Conservation (phyloP, 148 eudicot species). For the Simmondsia chinensis region DNA sequence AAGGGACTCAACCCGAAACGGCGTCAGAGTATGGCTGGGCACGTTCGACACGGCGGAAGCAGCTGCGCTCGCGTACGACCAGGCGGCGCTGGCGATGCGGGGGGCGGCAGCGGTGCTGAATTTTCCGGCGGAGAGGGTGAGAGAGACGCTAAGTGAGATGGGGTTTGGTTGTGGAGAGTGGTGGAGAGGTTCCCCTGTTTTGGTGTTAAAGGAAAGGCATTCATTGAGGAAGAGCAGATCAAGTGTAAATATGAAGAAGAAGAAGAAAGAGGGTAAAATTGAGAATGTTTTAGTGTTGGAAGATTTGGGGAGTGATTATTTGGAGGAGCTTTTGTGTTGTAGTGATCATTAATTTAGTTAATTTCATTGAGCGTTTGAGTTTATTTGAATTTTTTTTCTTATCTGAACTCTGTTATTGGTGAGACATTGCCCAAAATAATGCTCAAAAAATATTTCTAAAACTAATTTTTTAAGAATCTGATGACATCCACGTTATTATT, state of each 20-base stretch:
- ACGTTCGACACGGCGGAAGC: conserved; percentile 70
- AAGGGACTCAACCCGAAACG: conserved; percentile 69
- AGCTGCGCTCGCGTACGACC: conserved; percentile 70
- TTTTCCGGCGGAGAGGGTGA: conserved; percentile 52
- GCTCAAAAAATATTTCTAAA: too few relatives aligned
- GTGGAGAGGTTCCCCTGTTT: conserved; percentile 50
- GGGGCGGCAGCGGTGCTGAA: conserved; percentile 47
- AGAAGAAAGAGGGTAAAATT: conserved; percentile 3
- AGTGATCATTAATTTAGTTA: too few relatives aligned
- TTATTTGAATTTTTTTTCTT: too few relatives aligned
- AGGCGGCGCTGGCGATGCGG: conserved; percentile 59
- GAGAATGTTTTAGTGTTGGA: conserved; percentile 56
- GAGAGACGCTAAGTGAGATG: conserved; percentile 47
- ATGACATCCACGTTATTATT: too few relatives aligned
- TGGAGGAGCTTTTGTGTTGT: conserved; percentile 62
- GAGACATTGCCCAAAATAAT: too few relatives aligned
- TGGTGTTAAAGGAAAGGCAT: conserved; percentile 53
- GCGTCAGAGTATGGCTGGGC: conserved; percentile 71
- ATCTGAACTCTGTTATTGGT: too few relatives aligned
- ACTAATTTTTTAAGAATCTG: too few relatives aligned
- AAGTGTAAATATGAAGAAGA: conserved; percentile 12
- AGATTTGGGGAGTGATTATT: conserved; percentile 64
- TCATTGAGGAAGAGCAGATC: conserved; percentile 29
- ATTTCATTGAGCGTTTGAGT: too few relatives aligned
- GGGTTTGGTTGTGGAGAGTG: conserved; percentile 21